Percentiles rank a stretch among this genome's conserved stretches.
phyloP scores from a whole-genome alignment of 1,284 basidiomycete genomes.

The Trichosporon sp. region DNA sequence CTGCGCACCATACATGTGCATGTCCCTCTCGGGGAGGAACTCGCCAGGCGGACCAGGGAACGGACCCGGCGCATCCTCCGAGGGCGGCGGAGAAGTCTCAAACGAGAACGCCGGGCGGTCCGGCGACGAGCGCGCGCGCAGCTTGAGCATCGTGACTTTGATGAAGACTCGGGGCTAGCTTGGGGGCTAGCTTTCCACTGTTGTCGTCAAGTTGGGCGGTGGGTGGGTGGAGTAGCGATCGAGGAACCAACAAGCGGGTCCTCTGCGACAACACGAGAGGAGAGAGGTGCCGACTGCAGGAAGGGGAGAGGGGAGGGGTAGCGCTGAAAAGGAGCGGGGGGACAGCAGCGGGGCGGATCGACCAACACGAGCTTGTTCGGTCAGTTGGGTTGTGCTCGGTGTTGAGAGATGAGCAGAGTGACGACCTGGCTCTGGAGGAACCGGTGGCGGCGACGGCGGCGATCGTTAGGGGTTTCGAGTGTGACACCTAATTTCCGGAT shows the following conservation, averaged over 20 bases:
- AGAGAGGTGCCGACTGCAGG: background rate
- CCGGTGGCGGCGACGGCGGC: conserved; percentile 17
- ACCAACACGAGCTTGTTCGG: background rate
- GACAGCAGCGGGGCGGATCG: background rate
- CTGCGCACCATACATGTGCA: conserved; percentile 79
- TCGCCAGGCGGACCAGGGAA: conserved; percentile 66
- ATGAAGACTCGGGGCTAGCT: background rate
- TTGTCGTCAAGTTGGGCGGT: conserved; percentile 13
- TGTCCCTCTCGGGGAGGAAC: conserved; percentile 79
- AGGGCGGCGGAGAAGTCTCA: conserved; percentile 52
- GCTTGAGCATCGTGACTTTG: conserved; percentile 39
- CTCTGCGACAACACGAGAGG: background rate
- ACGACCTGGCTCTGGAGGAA: background rate
- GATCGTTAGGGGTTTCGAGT: background rate
- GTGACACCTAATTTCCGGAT: conserved; percentile 15
- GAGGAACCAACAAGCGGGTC: background rate
- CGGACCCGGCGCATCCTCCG: conserved; percentile 91
- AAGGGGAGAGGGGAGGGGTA: background rate
- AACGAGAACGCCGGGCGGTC: conserved; percentile 47
- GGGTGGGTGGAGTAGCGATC: background rate
- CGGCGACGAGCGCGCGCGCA: conserved; percentile 36
- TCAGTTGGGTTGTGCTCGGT: conserved; percentile 7
- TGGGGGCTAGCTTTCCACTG: background rate
- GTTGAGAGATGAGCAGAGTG: conserved; percentile 16
- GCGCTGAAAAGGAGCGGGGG: background rate